A percentile compares a stretch with the other conserved stretches of the same genome.
These are phyloP conservation scores for Suillus weaverae DNA, from an alignment of 768 basidiomycete genomes.

Conservation along the genomic window DNA sequence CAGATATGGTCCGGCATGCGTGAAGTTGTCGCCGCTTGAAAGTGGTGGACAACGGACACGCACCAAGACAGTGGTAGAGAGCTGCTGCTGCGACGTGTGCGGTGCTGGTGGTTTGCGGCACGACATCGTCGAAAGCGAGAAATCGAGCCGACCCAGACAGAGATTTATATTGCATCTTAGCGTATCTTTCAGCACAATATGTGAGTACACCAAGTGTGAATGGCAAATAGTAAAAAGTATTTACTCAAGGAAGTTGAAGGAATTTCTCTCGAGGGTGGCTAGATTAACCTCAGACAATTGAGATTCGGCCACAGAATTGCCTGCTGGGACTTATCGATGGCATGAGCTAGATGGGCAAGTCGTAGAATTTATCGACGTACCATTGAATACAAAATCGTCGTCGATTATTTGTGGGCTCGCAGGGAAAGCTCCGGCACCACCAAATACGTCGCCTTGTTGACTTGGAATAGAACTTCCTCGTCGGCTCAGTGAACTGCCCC, in stretches of 20 bases:
- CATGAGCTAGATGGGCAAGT: constrained; percentile 14
- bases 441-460: constrained; percentile 42
- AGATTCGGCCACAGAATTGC: constrained; percentile 39
- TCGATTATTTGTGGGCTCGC: constrained; percentile 45
- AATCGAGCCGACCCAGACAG: constrained; percentile 46
- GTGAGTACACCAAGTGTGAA: constrained; percentile 15
- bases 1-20: neutral
- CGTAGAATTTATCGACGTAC: constrained; percentile 35
- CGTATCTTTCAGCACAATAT: constrained; percentile 51
- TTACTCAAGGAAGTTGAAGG: constrained; percentile 79
- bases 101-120: constrained; percentile 65
- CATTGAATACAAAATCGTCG: constrained; percentile 69
- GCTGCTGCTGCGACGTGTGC: constrained; percentile 78
- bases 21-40: neutral
- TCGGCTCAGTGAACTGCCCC: constrained; percentile 55
- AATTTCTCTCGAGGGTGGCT: constrained; percentile 69
- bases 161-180: constrained; percentile 70
- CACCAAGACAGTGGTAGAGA: constrained; percentile 85
- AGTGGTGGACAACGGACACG: constrained; percentile 16
- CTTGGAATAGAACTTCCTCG: constrained; percentile 61
- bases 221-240: neutral
- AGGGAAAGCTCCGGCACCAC: constrained; percentile 52
- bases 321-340: constrained; percentile 26
- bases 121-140: constrained; percentile 65
- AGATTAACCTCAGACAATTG: constrained; percentile 58